These are phyloP conservation scores for Pyrus bretschneideri DNA, from an alignment of 306 rosid genomes.

Conservation along the genomic window DNA sequence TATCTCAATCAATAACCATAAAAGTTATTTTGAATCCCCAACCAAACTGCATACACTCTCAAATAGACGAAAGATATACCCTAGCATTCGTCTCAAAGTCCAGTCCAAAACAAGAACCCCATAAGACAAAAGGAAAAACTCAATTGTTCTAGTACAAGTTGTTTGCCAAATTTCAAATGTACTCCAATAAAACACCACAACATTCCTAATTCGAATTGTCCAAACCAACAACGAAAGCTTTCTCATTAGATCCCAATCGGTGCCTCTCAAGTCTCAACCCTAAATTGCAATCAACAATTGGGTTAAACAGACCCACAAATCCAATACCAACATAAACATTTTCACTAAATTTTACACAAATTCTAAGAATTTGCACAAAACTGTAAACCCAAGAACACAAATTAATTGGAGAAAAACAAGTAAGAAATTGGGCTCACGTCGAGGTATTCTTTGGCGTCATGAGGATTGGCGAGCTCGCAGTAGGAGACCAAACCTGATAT, in stretches of 20 bases:
- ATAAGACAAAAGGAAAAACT: neutral
- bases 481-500: conserved; percentile 86
- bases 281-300: neutral
- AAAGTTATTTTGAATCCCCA: neutral
- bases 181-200: neutral
- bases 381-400: neutral
- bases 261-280: neutral
- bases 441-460: conserved; percentile 87
- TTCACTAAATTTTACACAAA: neutral
- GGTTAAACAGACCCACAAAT: neutral
- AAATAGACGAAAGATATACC: neutral
- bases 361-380: neutral
- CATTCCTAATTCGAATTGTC: neutral
- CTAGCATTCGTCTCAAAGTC: neutral
- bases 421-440: conserved; percentile 42
- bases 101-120: neutral
- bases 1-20: neutral
- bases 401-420: neutral
- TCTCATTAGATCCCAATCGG: neutral
- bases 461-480: conserved; percentile 79
- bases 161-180: neutral
- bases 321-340: neutral
- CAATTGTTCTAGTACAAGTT: neutral
- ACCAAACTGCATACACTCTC: neutral
- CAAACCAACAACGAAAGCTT: neutral